Evolutionary conservation across 495 filamentous ascomycete species (phyloP), one percentile per base, ranked within the genome.

Genomic region (Penicilliopsis zonata): DNA sequence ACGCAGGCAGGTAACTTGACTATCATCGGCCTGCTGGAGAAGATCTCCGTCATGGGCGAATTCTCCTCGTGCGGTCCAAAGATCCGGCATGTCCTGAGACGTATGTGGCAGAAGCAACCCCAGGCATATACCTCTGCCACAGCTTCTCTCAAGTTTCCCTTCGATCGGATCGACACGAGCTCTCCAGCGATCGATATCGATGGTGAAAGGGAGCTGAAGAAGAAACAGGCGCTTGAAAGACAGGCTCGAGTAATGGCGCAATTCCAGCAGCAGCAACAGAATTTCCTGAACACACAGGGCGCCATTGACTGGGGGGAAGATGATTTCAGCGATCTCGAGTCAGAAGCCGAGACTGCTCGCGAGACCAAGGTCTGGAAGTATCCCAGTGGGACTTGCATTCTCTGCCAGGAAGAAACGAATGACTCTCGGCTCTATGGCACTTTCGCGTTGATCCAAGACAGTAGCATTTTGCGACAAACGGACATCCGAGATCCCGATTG

Each of bases 241-340:
- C 86, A 96, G 57, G 86, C 86, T 6, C 76, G 70, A 41, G 82
- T 96, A 13, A 94, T 96, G 86, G 88, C 86, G 2, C 83, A 94
- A 50, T 93, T 96, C 62, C 90, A 94, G 50, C 77, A 93, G 46
- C 86, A 99, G 45, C 92, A 96, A 47, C 86, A 92, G 53, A 85
- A 73, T 42, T 96, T 96, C 59, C 53, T 96, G 58, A 78, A 82
- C 36, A 86, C 73, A 41, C 85, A 94, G 49, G 80, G 78, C 18
- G 73, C 74, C 20, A 67, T 93, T 41, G 80, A 93, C 49, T 94
- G 86, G 77, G 86, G 80, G 10, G 80, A 82, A 21, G 75, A 79
- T 26, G 74, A 81, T 30, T 74, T 81, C 24, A 82, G 82, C 18
- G 77, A 78, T 33, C 40, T 70, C 6, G 76, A 82, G n/a, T 54